Evolutionary conservation across 1,139 yeast genomes (phyloP).

Genomic region (Sugiyamaella neomexicana): DNA sequence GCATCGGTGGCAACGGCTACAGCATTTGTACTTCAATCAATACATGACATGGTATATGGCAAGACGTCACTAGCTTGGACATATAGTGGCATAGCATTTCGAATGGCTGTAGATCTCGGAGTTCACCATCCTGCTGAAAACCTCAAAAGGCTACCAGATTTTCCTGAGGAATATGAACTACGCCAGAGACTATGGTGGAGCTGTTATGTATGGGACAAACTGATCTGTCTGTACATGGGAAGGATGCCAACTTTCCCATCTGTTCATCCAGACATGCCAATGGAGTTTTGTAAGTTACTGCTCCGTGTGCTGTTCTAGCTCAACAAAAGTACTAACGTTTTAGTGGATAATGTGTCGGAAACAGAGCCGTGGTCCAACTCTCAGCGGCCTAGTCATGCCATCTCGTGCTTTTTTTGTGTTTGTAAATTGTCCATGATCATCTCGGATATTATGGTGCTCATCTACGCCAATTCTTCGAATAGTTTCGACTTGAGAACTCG

Average conservation of each 20-base stretch:
- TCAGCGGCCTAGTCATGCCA: constrained; percentile 11
- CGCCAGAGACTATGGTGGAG: constrained; percentile 21
- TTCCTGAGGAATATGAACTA: constrained; percentile 16
- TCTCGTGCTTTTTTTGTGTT: constrained; percentile 13
- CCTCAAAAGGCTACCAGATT: constrained; percentile 13
- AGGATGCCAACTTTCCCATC: constrained; percentile 20
- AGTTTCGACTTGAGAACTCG: constrained; percentile 12
- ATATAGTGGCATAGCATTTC: constrained; percentile 19
- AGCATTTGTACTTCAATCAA: constrained; percentile 18
- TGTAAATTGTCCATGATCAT: constrained; percentile 17
- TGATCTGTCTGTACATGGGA: constrained; percentile 20
- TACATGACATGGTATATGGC: constrained; percentile 19
- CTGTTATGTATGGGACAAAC: constrained; percentile 21
- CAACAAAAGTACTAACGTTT: background rate
- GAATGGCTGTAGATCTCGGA: constrained; percentile 19
- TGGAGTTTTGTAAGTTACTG: constrained; percentile 17
- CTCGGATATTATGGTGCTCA: constrained; percentile 19
- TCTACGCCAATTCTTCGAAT: constrained; percentile 17
- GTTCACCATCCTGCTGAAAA: constrained; percentile 16
- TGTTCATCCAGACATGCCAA: constrained; percentile 18
- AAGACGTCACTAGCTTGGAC: constrained; percentile 18
- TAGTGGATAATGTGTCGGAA: constrained; percentile 16
- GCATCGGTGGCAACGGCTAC: constrained; percentile 19
- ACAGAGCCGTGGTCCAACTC: constrained; percentile 16
- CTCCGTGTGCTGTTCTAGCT: background rate